Evolutionary conservation across 495 filamentous ascomycete genomes (phyloP), one percentile per base, ranked within the genome.

Genomic region (Neurospora sp.): DNA sequence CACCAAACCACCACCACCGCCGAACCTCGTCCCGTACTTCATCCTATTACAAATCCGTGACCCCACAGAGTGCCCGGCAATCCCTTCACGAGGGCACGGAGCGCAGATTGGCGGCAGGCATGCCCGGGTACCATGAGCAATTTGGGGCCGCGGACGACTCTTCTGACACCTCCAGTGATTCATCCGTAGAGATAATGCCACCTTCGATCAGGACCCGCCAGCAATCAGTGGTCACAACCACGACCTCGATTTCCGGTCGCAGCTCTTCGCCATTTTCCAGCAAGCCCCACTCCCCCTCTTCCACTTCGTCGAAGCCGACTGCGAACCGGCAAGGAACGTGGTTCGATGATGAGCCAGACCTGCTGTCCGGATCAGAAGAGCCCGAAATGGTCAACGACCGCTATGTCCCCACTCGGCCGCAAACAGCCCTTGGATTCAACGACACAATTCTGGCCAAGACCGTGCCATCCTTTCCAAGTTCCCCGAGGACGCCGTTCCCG

Each of bases 141-240:
- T 37, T 65, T 65, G 53, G 53, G 14, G 27, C 31, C 53, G 53
- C 27, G 31, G 70, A 48, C 31, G 70, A 48, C 6, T 70, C 41
- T n/a, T 74, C 70, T 3, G 74, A 75, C 61, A 76, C 77, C 38
- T 76, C 72, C 38, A 80, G 76, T 70, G 77, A 77, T n/a, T 78
- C 71, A 10, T 83, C 80, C 1, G 65, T 41, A 27, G 74, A 69
- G 16, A 74, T 80, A 72, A 75, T 73, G 59, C 78, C 75, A 35
- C 73, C 71, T 27, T 77, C 75, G n/a, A 72, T 79, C 69, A 76
- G 75, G 12, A 76, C 72, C 9, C 76, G 80, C 45, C 73, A 81
- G 69, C 81, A 77, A 37, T 84, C 83, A 0, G 75, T 82, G 61
- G 73, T 77, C 17, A 82, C 80, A 37, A 76, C 78, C 12, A 80